Evolutionary conservation across 257 asterid genomes (phyloP).

Genomic region (Solanum sitiens): DNA sequence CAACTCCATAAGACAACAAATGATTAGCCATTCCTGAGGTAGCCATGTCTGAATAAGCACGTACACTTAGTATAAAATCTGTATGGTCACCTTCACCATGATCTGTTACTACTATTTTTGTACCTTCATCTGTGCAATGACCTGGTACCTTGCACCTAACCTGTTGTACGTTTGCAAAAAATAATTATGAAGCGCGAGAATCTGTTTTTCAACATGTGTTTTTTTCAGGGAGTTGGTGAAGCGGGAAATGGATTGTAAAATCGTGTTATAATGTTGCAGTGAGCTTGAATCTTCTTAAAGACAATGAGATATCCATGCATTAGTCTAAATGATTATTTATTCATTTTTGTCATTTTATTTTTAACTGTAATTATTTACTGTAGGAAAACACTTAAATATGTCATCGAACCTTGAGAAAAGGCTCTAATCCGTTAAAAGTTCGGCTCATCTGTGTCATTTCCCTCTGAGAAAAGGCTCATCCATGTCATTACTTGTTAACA

Average conservation of each 20-base stretch:
- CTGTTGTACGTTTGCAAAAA: conserved; percentile 8
- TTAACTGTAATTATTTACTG: neutral
- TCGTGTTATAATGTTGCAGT: no score
- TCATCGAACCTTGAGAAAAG: no score
- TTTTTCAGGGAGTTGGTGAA: neutral
- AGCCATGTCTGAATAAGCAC: conserved; percentile 54
- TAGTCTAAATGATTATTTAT: no score
- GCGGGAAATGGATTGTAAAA: neutral
- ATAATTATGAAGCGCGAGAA: neutral
- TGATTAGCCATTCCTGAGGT: conserved; percentile 32
- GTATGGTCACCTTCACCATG: conserved; percentile 52
- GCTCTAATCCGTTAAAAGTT: no score
- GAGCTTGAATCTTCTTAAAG: no score
- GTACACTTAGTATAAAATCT: conserved; percentile 48
- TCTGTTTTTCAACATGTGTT: neutral
- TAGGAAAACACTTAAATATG: no score
- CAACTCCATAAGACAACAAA: conserved; percentile 48
- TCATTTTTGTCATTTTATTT: neutral
- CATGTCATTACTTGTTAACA: no score
- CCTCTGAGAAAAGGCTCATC: no score
- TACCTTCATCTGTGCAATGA: conserved; percentile 56
- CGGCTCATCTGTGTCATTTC: no score
- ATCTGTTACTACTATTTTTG: conserved; percentile 54
- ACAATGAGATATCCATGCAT: no score
- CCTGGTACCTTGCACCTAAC: conserved; percentile 53